Percentiles rank a stretch among this genome's conserved stretches.
These are phyloP conservation scores for Pichia gijzeniarum DNA, from an alignment of 805 yeast species.

Conservation along the genomic window DNA sequence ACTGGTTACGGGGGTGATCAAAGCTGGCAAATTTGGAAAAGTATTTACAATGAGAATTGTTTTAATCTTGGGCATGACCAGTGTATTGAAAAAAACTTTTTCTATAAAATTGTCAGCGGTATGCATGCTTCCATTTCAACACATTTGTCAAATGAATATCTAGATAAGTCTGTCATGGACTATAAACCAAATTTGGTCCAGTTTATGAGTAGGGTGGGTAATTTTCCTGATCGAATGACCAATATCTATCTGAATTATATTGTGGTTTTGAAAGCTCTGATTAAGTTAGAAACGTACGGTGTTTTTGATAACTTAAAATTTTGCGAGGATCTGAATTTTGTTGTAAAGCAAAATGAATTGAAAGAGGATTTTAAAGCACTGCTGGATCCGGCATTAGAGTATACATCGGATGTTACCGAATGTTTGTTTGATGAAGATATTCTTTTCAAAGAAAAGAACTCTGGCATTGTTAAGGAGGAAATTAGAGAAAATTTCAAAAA, in stretches of 20 bases:
- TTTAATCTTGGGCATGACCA: slow-evolving; percentile 44
- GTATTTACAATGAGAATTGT: slow-evolving; percentile 88
- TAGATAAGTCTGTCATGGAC: slow-evolving; percentile 59
- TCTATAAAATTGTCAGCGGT: slow-evolving; percentile 82
- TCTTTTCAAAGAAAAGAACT: slow-evolving; percentile 39
- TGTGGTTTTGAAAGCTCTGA: slow-evolving; percentile 71
- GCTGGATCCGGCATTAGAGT: slow-evolving; percentile 23
- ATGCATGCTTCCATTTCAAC: slow-evolving; percentile 94
- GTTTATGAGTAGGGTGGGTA: slow-evolving; percentile 87
- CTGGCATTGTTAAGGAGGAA: slow-evolving; percentile 68
- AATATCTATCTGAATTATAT: slow-evolving; percentile 92
- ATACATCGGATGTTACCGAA: slow-evolving; percentile 20
- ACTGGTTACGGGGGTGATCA: slow-evolving; percentile 95
- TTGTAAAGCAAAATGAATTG: slow-evolving; percentile 22
- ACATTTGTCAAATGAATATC: slow-evolving; percentile 80
- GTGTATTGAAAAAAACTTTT: slow-evolving; percentile 83
- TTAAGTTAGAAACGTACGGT: slow-evolving; percentile 40
- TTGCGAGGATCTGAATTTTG: slow-evolving; percentile 25
- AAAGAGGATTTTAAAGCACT: slow-evolving; percentile 29
- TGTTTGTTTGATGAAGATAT: slow-evolving; percentile 40
- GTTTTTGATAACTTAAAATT: slow-evolving; percentile 25
- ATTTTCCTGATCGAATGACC: slow-evolving; percentile 79
- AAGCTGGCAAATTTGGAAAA: slow-evolving; percentile 86
- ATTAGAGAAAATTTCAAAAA: slow-evolving; percentile 81
- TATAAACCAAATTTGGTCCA: slow-evolving; percentile 80